Evolutionary conservation across 1,284 basidiomycete species (phyloP).

Genomic region (Ustilago hordei): DNA sequence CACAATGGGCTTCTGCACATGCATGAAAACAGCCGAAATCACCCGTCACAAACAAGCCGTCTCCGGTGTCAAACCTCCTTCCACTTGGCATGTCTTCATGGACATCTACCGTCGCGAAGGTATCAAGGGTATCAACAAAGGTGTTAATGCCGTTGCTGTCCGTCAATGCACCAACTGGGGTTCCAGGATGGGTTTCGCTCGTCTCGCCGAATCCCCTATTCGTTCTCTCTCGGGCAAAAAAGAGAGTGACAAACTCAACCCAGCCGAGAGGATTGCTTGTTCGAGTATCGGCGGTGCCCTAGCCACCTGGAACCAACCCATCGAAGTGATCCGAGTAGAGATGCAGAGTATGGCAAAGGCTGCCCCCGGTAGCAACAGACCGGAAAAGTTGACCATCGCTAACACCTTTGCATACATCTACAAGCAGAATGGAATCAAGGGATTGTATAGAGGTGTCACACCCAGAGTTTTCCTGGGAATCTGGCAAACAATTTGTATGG

Average conservation of each 20-base stretch:
- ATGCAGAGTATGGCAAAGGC: constrained; percentile 99
- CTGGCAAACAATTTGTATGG: constrained; percentile 98
- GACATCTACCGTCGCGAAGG: constrained; percentile 95
- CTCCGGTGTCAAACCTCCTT: constrained; percentile 87
- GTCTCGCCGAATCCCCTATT: constrained; percentile 86
- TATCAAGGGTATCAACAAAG: constrained; percentile 97
- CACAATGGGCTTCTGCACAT: constrained; percentile 97
- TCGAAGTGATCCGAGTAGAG: constrained; percentile 95
- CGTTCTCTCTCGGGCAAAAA: constrained; percentile 79
- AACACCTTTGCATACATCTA: constrained; percentile 91
- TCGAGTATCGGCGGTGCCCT: constrained; percentile 93
- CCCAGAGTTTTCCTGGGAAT: constrained; percentile 95
- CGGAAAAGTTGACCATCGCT: constrained; percentile 86
- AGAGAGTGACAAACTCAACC: constrained; percentile 80
- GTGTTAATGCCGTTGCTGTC: constrained; percentile 94
- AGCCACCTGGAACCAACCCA: constrained; percentile 99
- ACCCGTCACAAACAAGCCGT: constrained; percentile 95
- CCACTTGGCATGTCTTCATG: constrained; percentile 86
- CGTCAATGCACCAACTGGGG: constrained; percentile 99
- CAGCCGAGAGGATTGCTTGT: constrained; percentile 87
- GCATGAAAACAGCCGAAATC: constrained; percentile 81
- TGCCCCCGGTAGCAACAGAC: constrained; percentile 79
- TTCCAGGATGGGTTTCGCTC: constrained; percentile 95
- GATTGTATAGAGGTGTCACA: constrained; percentile 95
- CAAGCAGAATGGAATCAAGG: constrained; percentile 94